A percentile compares a stretch with the other conserved stretches of the same genome.
Evolutionary conservation across 2,329 filamentous ascomycete genomes (phyloP).

Genomic region (Diplodia scrobiculata): DNA sequence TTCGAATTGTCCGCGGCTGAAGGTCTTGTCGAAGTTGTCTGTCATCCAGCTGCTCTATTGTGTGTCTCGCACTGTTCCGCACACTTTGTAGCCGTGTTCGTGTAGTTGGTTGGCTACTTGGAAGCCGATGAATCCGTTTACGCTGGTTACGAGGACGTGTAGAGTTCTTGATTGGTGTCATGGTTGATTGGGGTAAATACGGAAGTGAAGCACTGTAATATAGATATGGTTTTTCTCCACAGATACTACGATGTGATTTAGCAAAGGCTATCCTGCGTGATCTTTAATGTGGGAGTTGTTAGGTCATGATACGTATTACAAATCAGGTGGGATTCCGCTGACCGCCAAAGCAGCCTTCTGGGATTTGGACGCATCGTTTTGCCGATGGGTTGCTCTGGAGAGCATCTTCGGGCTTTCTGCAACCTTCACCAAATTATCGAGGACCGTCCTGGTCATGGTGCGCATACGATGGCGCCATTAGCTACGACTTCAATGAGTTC

Average conservation of each 20-base stretch:
- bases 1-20: slow-evolving; percentile 35
- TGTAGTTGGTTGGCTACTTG: slow-evolving; percentile 41
- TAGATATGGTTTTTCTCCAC: too few species aligned
- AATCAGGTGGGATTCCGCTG: not conserved
- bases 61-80: slow-evolving; percentile 39
- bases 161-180: not conserved
- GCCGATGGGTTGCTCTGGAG: too few species aligned
- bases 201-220: too few species aligned
- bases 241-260: too few species aligned
- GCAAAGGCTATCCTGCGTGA: too few species aligned
- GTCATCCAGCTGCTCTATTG: slow-evolving; percentile 38
- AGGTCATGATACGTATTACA: not conserved
- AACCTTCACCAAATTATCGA: too few species aligned
- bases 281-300: too few species aligned
- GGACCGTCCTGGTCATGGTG: too few species aligned
- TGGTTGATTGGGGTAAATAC: not conserved
- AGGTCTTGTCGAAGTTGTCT: slow-evolving; percentile 37
- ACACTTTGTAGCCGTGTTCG: slow-evolving; percentile 40
- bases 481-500: too few species aligned
- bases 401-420: too few species aligned
- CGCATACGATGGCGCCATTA: too few species aligned
- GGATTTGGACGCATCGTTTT: too few species aligned
- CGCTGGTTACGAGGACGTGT: slow-evolving; percentile 41
- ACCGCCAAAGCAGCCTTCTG: not conserved
- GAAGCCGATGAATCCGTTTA: slow-evolving; percentile 42